Evolutionary conservation across 805 yeast genomes (phyloP), one percentile per base, ranked within the genome.

Genomic region (Komagataella populi): DNA sequence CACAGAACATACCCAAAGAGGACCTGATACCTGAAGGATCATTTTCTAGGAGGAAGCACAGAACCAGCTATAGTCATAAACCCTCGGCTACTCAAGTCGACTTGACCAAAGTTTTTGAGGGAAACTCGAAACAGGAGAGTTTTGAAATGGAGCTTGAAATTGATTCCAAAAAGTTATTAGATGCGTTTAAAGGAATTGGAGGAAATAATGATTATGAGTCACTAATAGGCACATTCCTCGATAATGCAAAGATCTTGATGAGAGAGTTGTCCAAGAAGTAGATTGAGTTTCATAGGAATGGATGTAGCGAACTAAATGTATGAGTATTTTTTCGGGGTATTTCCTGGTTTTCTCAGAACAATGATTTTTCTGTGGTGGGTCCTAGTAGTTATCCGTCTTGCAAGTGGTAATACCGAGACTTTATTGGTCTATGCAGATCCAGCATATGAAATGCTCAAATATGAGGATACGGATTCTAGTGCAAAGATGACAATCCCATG

Each of bases 1-100:
- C 96, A 0, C 76, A 78, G 22, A 74, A 77, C 39, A 80, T 75
- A 52, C 75, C 59, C 70, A 75, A 61, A 69, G 74, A 53, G 6
- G 70, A 73, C 22, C 61, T 76, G 53, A 76, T 78, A 46, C 71
- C 96, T 60, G 77, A 78, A 53, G 39, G 39, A 30, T 30, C 39
- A 30, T 30, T 30, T 30, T 30, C 39, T 10, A 30, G 39, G 39
- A 30, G 39, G n/a, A 89, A 89, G 65, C 81, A 83, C 57, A 73
- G 97, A 55, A 72, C 74, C 23, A 78, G 90, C 53, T 87, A 77
- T 66, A 70, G 77, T n/a, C 90, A 86, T 56, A 72, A 76, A n/a
- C 81, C 83, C 6, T 84, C 93, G 1, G 78, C 80, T 45, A 82
- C 90, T 1, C 73, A 81, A 58, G 76, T 86, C 56, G 95, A 86